Base-by-base conservation (phyloP, 202 grass and related monocot genomes). In the Panicum virgatum region DNA sequence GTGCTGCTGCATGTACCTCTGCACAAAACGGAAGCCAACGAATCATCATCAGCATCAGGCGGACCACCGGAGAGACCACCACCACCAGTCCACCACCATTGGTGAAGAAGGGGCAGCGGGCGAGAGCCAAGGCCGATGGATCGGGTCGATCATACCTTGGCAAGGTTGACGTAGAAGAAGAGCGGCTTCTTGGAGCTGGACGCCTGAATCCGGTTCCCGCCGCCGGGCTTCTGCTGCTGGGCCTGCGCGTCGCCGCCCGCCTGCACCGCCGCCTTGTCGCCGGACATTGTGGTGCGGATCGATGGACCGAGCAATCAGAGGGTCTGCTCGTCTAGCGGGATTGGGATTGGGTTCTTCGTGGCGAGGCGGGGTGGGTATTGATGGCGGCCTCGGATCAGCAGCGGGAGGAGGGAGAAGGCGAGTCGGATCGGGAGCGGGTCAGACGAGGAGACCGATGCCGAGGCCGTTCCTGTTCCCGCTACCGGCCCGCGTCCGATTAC, bases 1-100 rank as follows among this genome's bases (percentile, higher is more conserved):
- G 34, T 96, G 76, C 70, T 84, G 85, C 88, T 90, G 90, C 85
- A 95, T 92, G 69, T 92, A 90, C 54, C 68, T 95, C 93, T 95
- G 93, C 87, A 85, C 30, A 62, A 40, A 6, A 71, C 47, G 54
- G 10, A 79, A 75, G 10, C 0, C 37, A 72, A 70, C 43, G 25
- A 66, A 77, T 22, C 36, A 81, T 47, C 42, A 73, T 14, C 62
- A 20, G 66, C 66, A 73, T 15, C 62, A 20, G 66, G 42, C 66
- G 1, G 11, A 29, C 22, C 8, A 26, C 60, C 14, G 20, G 42
- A 46, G 57, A 62, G 32, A 63, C 50, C 27, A 12, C 25, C 72
- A 0, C 20, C 27, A 62, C n/a, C n/a, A n/a, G n/a, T n/a, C 50
- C 27, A 12, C 25, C 72, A 0, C 20, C 27, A 62, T 19, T n/a